Evolutionary conservation across 805 yeast species (phyloP), one percentile per base, ranked within the genome.

Genomic region (Metschnikowia kunwiensis): DNA sequence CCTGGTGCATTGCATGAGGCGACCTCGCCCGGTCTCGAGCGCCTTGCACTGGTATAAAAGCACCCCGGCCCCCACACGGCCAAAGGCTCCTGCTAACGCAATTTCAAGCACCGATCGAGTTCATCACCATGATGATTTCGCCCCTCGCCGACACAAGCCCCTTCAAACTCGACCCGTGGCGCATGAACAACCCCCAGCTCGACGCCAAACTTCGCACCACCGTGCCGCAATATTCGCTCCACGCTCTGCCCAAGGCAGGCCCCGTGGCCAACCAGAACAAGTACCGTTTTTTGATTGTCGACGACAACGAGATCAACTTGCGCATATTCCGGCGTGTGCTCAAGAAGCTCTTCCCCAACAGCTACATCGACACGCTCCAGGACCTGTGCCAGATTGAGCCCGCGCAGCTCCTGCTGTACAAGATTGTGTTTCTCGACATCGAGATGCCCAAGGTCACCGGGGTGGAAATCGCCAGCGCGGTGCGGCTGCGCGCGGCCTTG

Each of bases 381-480:
- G 65, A 68, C 38, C 51, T 61, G 18, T 51, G 63, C 1, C 45
- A 50, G 26, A 63, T 65, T 7, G 65, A 66, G 38, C n/a, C 34
- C 6, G 14, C 32, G 16, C 9, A 11, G 5, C 40, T 49, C 11
- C 40, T 31, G 32, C 38, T 34, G n/a, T 44, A 42, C 23, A 33
- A 43, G 14, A 46, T 61, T 21, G 53, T 65, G 6, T 69, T 68
- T 34, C 51, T 68, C 26, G 74, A 69, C 44, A 69, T 69, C 21
- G 74, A 69, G 41, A 69, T 69, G 74, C 74, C 74, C 5, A 49
- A 45, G 9, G 53, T 68, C 13, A 50, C 62, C 13, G 74, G 74
- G 9, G 50, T 63, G 5, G 68, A 67, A 14, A 53, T 69, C 15
- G 61, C 69, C n/a, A 25, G 26, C 29, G 24, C 36, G 27, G 39